Base-by-base conservation (phyloP, 1,284 basidiomycete genomes). In the Melampsora americana region DNA sequence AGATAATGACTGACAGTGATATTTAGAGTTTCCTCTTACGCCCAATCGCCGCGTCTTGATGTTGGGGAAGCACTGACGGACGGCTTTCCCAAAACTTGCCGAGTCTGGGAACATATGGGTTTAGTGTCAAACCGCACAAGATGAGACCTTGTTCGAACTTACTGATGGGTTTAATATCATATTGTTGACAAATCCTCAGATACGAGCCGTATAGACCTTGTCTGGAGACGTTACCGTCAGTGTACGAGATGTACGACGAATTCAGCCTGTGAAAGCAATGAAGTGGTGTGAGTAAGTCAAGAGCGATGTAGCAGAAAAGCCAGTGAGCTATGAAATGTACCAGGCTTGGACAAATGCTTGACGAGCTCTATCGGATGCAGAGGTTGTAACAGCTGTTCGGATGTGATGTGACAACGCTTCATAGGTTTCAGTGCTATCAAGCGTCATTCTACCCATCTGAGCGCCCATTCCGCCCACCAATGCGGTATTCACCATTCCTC, bases 21-120 rank as follows among this genome's bases (percentile, higher is more conserved):
- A 93, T 86, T 93, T 92, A 85, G 89, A 92, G 85, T 94, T 93
- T 73, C 93, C 93, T 82, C 93, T 86, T 76, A 93, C 92, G 77
- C 93, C 93, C 77, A 95, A 84, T 77, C 93, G 89, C 79, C 93
- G 87, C 62, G 93, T 95, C 87, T 93, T 93, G 87, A 96, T 93
- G 79, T 90, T 91, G 62, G 92, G 92, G 85, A 93, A 96, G 83
- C 92, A 93, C 75, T 91, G 88, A 78, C 92, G 87, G 80, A 96
- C 93, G 67, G 92, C 92, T 84, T 96, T 95, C 78, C 93, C 93
- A 80, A 95, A 87, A 5, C 92, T 93, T 78, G 93, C 93, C 59
- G 93, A 92, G 85, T 94, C 76, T 66, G 30, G 11, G 46, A 16
- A 26, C 18, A 11, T 23, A 56, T 44, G 32, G 53, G 5, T 6